These are phyloP conservation scores for Magnolia kwangsiensis DNA, from an alignment of 164 flowering plant species.

Conservation along the genomic window DNA sequence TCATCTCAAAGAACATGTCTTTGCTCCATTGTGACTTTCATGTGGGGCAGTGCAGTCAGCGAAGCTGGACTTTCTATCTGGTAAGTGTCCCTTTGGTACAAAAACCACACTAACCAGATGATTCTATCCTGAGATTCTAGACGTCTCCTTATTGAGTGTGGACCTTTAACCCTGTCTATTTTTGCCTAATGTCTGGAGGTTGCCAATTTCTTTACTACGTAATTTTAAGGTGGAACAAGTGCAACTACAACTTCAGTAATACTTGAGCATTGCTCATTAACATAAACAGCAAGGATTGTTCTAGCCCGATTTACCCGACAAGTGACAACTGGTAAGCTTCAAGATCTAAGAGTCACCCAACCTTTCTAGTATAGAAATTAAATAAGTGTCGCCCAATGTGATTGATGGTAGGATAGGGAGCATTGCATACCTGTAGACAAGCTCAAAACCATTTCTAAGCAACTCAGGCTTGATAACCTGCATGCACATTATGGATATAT, in stretches of 20 bases:
- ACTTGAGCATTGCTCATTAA: neutral
- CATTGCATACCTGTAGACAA: constrained; percentile 13
- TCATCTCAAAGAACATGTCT: no score
- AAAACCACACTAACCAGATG: no score
- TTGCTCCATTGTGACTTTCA: no score
- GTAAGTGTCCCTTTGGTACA: no score
- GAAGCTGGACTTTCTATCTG: no score
- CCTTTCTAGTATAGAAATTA: neutral
- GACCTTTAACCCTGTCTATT: no score
- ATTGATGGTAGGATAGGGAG: neutral
- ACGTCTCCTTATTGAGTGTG: no score
- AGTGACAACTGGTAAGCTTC: neutral
- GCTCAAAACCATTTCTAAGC: constrained; percentile 23
- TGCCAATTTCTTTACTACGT: neutral
- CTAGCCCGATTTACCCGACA: neutral
- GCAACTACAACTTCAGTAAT: neutral
- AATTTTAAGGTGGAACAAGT: neutral
- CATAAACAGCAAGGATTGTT: neutral
- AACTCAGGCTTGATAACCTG: constrained; percentile 22
- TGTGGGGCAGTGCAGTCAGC: no score
- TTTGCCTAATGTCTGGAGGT: no score
- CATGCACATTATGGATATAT: neutral
- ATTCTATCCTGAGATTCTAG: no score
- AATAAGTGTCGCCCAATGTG: neutral
- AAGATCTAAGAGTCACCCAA: neutral